Evolutionary conservation across 2,329 filamentous ascomycete genomes (phyloP).

Genomic region (Fusarium sp.): DNA sequence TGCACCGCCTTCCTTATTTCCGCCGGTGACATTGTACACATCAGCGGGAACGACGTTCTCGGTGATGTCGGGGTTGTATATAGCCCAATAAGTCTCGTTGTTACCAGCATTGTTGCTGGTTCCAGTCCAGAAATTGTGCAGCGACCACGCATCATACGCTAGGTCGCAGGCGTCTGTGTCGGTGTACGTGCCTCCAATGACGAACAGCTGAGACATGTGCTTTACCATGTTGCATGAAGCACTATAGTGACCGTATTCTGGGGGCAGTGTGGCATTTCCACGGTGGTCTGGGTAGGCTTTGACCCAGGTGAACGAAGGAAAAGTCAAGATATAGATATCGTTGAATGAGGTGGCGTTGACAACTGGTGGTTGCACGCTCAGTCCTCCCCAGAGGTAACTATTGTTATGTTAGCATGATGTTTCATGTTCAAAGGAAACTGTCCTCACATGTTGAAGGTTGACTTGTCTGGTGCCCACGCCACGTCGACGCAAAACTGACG

Average conservation of each 20-base stretch:
- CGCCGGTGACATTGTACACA: not conserved
- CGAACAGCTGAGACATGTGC: not conserved
- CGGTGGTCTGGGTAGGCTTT: not conserved
- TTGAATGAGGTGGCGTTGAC: not conserved
- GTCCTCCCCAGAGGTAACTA: not conserved
- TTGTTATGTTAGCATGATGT: no score
- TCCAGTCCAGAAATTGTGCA: constrained; percentile 12
- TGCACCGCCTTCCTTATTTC: not conserved
- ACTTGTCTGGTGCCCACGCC: not conserved
- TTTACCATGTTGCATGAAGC: not conserved
- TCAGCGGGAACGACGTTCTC: not conserved
- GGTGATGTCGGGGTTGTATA: not conserved
- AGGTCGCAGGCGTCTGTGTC: not conserved
- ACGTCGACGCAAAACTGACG: constrained; percentile 1
- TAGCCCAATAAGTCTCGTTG: not conserved
- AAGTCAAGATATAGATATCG: constrained; percentile 1
- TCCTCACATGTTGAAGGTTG: constrained; percentile 1
- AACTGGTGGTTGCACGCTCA: not conserved
- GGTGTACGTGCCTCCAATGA: constrained; percentile 3
- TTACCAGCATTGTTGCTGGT: not conserved
- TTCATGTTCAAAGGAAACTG: no score
- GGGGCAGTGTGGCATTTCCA: not conserved
- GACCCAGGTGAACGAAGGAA: not conserved
- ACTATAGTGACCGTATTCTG: not conserved
- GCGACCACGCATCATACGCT: not conserved